phyloP scores from a whole-genome alignment of 2,329 filamentous ascomycete genomes.

The Sclerotinia subarctica region DNA sequence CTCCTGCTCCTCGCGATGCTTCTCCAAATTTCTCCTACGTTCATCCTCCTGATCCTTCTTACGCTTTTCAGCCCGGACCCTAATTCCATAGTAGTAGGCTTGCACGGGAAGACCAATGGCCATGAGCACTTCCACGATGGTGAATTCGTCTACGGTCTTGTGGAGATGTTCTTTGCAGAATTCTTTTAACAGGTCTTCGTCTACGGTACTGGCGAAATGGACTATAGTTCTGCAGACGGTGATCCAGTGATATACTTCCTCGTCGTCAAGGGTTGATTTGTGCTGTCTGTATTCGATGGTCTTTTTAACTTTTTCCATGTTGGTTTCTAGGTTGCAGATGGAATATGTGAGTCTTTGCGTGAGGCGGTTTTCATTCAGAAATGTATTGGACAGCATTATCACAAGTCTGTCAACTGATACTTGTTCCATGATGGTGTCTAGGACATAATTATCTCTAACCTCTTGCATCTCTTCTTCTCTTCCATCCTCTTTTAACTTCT shows the following conservation, averaged over 20 bases:
- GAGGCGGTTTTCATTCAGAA: background rate
- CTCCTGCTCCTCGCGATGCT: background rate
- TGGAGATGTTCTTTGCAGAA: constrained; percentile 3
- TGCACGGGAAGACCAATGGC: background rate
- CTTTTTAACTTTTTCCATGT: constrained; percentile 3
- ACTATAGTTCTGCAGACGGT: background rate
- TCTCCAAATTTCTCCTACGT: background rate
- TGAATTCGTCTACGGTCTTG: background rate
- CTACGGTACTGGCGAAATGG: background rate
- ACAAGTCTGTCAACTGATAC: background rate
- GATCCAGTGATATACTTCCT: constrained; percentile 14
- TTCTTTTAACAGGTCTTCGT: background rate
- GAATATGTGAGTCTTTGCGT: background rate
- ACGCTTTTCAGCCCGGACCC: background rate
- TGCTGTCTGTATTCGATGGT: constrained; percentile 19
- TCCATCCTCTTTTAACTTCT: background rate
- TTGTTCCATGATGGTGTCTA: background rate
- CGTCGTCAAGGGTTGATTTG: constrained; percentile 5
- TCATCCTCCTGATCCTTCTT: background rate
- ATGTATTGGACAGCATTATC: background rate
- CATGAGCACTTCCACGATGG: background rate
- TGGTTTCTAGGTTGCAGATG: background rate
- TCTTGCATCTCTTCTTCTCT: background rate
- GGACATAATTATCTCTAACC: background rate
- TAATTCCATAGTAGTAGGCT: constrained; percentile 9